Conservation (phyloP, 2,329 filamentous ascomycete genomes). For the Penicillium crustosum region DNA sequence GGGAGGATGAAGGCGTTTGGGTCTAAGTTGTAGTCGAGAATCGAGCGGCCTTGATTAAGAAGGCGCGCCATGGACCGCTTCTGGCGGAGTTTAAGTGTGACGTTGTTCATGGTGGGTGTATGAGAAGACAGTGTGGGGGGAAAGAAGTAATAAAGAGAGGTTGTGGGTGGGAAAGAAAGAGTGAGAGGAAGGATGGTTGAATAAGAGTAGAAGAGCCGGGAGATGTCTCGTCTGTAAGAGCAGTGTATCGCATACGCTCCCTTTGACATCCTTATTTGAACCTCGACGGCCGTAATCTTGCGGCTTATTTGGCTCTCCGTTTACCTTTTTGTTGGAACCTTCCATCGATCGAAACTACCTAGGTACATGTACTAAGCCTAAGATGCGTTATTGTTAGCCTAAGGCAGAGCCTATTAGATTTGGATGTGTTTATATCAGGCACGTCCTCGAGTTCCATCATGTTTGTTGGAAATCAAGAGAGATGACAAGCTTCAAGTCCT, state of each 20-base stretch:
- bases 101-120: background rate
- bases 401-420: background rate
- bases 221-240: background rate
- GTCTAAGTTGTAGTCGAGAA: constrained; percentile 19
- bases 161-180: background rate
- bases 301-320: background rate
- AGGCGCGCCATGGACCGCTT: background rate
- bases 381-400: background rate
- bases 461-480: background rate
- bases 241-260: background rate
- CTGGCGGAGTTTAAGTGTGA: background rate
- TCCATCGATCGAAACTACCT: background rate
- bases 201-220: background rate
- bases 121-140: background rate
- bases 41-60: constrained; percentile 1
- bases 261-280: background rate
- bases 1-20: constrained; percentile 17
- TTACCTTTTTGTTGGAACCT: background rate
- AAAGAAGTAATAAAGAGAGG: background rate
- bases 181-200: background rate
- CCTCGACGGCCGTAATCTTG: background rate
- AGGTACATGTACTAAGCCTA: background rate
- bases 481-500: background rate
- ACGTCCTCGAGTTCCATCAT: background rate
- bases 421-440: background rate